phyloP scores from a whole-genome alignment of 352 stramenopile species.

The Pythium aphanidermatum region DNA sequence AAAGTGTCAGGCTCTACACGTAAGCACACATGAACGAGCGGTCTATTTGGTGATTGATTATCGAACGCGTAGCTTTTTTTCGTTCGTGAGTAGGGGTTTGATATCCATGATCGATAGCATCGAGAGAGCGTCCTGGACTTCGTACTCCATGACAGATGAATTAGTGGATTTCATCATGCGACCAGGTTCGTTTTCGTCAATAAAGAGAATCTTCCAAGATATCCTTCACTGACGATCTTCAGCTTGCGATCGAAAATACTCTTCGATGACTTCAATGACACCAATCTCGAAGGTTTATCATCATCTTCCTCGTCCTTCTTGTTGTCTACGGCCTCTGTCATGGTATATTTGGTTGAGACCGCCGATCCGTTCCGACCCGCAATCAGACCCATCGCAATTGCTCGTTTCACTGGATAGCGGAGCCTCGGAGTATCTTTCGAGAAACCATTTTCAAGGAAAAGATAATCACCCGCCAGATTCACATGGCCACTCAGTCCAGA shows the following conservation, averaged over 20 bases:
- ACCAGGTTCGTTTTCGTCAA: conserved; percentile 21
- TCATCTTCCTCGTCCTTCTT: conserved; percentile 2
- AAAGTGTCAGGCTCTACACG: too few relatives aligned
- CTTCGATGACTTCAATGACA: conserved; percentile 1
- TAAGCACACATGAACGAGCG: too few relatives aligned
- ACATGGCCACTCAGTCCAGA: conserved; percentile 34
- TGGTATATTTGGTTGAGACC: conserved; percentile 6
- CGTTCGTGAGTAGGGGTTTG: conserved; percentile 23
- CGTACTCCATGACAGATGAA: conserved; percentile 15
- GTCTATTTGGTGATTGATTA: background rate
- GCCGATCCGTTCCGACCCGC: background rate
- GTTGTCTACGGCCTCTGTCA: background rate
- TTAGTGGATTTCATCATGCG: conserved; percentile 8
- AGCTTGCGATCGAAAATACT: conserved; percentile 27
- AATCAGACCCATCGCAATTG: conserved; percentile 21
- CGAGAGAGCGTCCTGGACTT: conserved; percentile 21
- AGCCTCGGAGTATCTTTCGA: conserved; percentile 13
- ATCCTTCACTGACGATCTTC: conserved; percentile 13
- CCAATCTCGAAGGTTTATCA: background rate
- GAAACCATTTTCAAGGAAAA: conserved; percentile 28
- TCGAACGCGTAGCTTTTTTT: conserved; percentile 9
- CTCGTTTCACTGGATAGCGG: conserved; percentile 23
- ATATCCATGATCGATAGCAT: conserved; percentile 29
- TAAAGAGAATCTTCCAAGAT: conserved; percentile 19
- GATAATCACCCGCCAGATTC: conserved; percentile 24